phyloP scores from a whole-genome alignment of 2,329 filamentous ascomycete genomes.

The Claviceps fusiformis region DNA sequence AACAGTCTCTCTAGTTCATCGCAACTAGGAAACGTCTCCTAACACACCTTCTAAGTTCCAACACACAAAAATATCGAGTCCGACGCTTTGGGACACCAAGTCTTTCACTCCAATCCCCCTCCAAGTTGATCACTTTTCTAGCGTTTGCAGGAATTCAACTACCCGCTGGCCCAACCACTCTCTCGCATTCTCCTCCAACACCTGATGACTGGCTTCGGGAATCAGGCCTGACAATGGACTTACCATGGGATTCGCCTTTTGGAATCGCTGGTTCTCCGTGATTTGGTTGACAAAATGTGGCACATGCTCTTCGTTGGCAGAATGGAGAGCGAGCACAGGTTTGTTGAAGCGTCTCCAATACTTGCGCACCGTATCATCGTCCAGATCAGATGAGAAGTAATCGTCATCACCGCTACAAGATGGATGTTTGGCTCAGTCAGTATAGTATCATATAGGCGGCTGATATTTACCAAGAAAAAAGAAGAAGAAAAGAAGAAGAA shows the following conservation, averaged over 20 bases:
- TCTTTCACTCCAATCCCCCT: neutral
- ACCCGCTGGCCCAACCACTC: slow-evolving; percentile 37
- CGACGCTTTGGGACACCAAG: neutral
- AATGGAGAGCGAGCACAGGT: slow-evolving; percentile 51
- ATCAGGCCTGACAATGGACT: slow-evolving; percentile 39
- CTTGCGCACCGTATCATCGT: slow-evolving; percentile 34
- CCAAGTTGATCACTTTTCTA: slow-evolving; percentile 6
- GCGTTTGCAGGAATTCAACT: slow-evolving; percentile 27
- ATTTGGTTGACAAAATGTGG: slow-evolving; percentile 43
- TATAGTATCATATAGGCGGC: neutral
- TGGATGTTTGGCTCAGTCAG: neutral
- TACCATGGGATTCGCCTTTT: slow-evolving; percentile 26
- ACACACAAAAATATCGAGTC: neutral
- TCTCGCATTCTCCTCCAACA: slow-evolving; percentile 30
- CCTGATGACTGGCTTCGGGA: slow-evolving; percentile 37
- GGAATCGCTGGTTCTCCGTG: slow-evolving; percentile 45
- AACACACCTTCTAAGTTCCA: too few species aligned
- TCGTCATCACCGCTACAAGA: slow-evolving; percentile 58
- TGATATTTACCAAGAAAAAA: neutral
- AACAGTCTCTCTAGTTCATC: too few species aligned
- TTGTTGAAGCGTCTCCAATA: slow-evolving; percentile 55
- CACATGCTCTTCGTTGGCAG: slow-evolving; percentile 53
- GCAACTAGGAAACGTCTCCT: too few species aligned
- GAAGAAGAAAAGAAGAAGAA: too few species aligned
- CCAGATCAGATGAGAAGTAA: slow-evolving; percentile 73